Base-by-base conservation (phyloP, 1,284 basidiomycete species). In the Neonothopanus nambi region DNA sequence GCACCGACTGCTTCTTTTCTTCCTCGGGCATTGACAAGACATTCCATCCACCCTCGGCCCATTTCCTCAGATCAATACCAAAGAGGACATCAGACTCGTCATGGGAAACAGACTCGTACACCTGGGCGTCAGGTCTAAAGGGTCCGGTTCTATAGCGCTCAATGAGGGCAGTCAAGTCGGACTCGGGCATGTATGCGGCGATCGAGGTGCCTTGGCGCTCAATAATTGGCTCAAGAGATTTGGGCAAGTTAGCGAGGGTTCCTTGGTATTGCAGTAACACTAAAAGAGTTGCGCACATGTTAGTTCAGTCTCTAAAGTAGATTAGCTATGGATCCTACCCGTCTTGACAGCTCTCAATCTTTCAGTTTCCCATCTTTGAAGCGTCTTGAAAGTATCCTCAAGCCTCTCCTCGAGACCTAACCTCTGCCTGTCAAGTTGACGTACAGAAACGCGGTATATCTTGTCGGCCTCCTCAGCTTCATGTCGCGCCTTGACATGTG, bases 91-190 rank as follows among this genome's bases (percentile, higher is more conserved):
- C 91, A 0, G 82, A 82, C 57, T 91, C 83, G 48, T 92, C 88
- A 55, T 91, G 87, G 21, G 87, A 78, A 44, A 93, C 75, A 3
- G 85, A 87, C 67, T 95, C 92, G 67, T 93, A 95, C 9, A 94
- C 74, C 55, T 93, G 91, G 0, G 93, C 80, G 42, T 76, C 76
- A 0, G 93, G 93, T 42, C 89, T 78, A 84, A 95, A 96, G 0
- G 92, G 89, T 0, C 93, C 93, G 1, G 92, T 95, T 52, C 93
- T 84, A 66, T 92, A 91, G 15, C 89, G 85, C 68, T 95, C 93
- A 58, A 96, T 93, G 55, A 95, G 80, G 4, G 86, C 89, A 18
- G 75, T 85, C 55, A 91, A 71, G 68, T 96, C 93, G 1, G 85
- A 83, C 57, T 95, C 91, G 2, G 93, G 93, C 60, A 93, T 85